Evolutionary conservation across 192 early-diverging fungal species (phyloP).

Genomic region (Coemansia reversa): DNA sequence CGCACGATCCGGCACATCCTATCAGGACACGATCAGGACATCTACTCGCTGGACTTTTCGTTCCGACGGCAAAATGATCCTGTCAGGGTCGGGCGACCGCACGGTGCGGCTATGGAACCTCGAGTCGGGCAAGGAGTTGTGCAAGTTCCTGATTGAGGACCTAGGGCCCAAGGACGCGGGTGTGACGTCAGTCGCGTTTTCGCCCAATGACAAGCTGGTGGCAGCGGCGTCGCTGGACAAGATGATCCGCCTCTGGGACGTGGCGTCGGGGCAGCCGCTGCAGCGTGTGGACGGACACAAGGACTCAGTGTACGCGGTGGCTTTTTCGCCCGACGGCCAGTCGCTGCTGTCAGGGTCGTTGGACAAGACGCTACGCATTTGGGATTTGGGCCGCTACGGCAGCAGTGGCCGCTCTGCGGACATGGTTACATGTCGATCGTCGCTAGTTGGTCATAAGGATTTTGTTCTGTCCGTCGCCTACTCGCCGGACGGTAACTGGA

Average conservation of each 20-base stretch:
- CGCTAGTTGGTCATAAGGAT: conserved; percentile 75
- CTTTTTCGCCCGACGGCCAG: conserved; percentile 90
- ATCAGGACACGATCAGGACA: conserved; percentile 91
- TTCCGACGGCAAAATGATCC: conserved; percentile 83
- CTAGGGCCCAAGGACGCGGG: conserved; percentile 83
- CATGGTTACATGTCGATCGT: conserved; percentile 39
- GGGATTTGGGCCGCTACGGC: conserved; percentile 71
- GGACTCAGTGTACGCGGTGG: conserved; percentile 94
- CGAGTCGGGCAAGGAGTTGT: conserved; percentile 68
- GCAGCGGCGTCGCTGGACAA: conserved; percentile 90
- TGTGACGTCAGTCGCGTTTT: conserved; percentile 93
- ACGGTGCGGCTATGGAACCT: conserved; percentile 88
- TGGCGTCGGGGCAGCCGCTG: conserved; percentile 62
- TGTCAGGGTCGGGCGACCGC: conserved; percentile 85
- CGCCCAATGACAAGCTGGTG: conserved; percentile 82
- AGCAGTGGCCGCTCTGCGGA: conserved; percentile 24
- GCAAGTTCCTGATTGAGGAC: conserved; percentile 78
- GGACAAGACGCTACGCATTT: conserved; percentile 89
- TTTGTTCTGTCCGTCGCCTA: conserved; percentile 96
- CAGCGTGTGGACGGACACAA: conserved; percentile 94
- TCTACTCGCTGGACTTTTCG: conserved; percentile 95
- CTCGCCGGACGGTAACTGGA: conserved; percentile 81
- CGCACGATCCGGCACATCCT: conserved; percentile 66
- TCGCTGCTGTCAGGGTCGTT: conserved; percentile 88
- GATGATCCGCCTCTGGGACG: conserved; percentile 92